These are phyloP conservation scores for Populus simonii DNA, from an alignment of 345 rosid genomes.

Conservation along the genomic window DNA sequence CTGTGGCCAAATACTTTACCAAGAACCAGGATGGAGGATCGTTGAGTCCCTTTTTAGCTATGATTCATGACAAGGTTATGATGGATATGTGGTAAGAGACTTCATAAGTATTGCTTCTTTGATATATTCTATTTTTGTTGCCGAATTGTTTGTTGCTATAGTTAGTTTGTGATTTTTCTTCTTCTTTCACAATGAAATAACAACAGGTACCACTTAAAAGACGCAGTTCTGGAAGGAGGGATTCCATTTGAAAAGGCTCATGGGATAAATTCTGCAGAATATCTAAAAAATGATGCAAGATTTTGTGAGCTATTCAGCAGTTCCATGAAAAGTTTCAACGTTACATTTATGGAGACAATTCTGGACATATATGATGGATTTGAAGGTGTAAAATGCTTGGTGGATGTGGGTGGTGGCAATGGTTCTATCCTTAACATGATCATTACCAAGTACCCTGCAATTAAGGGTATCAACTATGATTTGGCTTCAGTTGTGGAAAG, in stretches of 20 bases:
- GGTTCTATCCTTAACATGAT: slow-evolving; percentile 29
- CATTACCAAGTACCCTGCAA: slow-evolving; percentile 25
- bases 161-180: too few relatives aligned
- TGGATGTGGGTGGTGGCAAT: slow-evolving; percentile 43
- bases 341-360: slow-evolving; percentile 24
- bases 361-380: slow-evolving; percentile 34
- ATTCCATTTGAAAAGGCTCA: slow-evolving; percentile 31
- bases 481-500: slow-evolving; percentile 33
- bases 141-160: too few relatives aligned
- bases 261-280: slow-evolving; percentile 31
- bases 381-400: slow-evolving; percentile 20
- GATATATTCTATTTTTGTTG: too few relatives aligned
- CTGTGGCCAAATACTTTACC: background rate
- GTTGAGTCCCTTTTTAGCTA: background rate
- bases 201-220: slow-evolving; percentile 3
- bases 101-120: too few relatives aligned
- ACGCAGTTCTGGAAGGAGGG: slow-evolving; percentile 35
- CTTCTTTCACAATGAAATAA: too few relatives aligned
- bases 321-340: slow-evolving; percentile 30
- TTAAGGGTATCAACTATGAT: slow-evolving; percentile 42
- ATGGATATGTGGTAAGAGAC: too few relatives aligned
- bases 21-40: slow-evolving; percentile 4
- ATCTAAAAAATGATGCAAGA: slow-evolving; percentile 23
- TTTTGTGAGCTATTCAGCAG: slow-evolving; percentile 26
- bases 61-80: too few relatives aligned